phyloP scores from a whole-genome alignment of 345 rosid genomes.

The Linum lewisii region DNA sequence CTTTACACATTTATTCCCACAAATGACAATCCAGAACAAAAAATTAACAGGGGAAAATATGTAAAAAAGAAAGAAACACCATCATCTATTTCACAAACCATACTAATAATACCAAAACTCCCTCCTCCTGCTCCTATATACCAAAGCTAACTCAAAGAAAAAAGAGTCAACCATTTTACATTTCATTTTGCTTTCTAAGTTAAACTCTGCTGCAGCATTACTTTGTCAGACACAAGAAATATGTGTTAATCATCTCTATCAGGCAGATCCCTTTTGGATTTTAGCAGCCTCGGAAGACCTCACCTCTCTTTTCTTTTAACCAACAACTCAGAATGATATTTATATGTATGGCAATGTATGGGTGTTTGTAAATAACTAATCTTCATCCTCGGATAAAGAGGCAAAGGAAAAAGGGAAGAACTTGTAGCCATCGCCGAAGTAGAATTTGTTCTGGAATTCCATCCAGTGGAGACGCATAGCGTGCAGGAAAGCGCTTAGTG shows the following conservation, averaged over 20 bases:
- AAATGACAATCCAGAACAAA: no score
- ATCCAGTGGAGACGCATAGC: constrained; percentile 99
- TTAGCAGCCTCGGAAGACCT: constrained; percentile 2
- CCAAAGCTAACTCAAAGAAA: background rate
- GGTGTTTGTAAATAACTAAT: constrained; percentile 33
- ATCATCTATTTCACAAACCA: no score
- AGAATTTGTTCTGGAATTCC: constrained; percentile 85
- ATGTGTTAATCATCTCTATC: background rate
- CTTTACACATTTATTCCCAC: no score
- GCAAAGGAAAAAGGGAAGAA: constrained; percentile 85
- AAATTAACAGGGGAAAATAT: no score
- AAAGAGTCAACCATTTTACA: background rate
- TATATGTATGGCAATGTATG: background rate
- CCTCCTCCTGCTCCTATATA: background rate
- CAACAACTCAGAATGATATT: constrained; percentile 1
- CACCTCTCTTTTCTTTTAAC: constrained; percentile 1
- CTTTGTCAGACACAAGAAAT: no score
- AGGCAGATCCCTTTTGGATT: no score
- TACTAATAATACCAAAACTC: background rate
- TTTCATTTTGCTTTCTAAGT: background rate
- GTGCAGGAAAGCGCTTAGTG: constrained; percentile 90
- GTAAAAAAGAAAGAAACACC: no score
- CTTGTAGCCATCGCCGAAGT: constrained; percentile 91
- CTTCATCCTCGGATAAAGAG: constrained; percentile 49
- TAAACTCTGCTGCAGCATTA: background rate